Evolutionary conservation across 2,329 filamentous ascomycete genomes (phyloP).

Genomic region (Penicillium sp.): DNA sequence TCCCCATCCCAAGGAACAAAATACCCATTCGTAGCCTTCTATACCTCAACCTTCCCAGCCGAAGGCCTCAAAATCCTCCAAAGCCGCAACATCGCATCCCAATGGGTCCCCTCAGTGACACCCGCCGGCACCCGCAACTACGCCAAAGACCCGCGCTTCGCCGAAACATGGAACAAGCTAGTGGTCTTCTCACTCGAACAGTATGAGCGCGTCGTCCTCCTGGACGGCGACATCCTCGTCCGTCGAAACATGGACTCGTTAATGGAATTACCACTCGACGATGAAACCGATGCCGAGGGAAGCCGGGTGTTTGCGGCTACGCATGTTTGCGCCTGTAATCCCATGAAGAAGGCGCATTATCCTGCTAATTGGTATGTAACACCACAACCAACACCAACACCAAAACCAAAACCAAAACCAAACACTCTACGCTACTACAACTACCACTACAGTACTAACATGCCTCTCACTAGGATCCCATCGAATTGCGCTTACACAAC

Average conservation of each 20-base stretch:
- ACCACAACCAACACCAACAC: no score
- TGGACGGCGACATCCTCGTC: slow-evolving; percentile 81
- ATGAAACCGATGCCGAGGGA: slow-evolving; percentile 44
- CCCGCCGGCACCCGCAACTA: slow-evolving; percentile 65
- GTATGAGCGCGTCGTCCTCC: slow-evolving; percentile 72
- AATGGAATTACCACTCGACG: slow-evolving; percentile 66
- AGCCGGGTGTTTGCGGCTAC: slow-evolving; percentile 69
- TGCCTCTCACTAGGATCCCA: slow-evolving; percentile 15
- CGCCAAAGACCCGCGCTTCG: slow-evolving; percentile 73
- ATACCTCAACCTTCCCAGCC: slow-evolving; percentile 69
- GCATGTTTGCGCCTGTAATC: slow-evolving; percentile 84
- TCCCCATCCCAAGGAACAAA: slow-evolving; percentile 47
- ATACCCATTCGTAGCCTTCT: slow-evolving; percentile 76
- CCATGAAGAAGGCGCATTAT: slow-evolving; percentile 71
- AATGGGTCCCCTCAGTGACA: slow-evolving; percentile 69
- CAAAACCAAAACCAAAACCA: no score
- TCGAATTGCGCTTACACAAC: slow-evolving; percentile 12
- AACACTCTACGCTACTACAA: no score
- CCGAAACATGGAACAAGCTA: slow-evolving; percentile 83
- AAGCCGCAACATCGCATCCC: slow-evolving; percentile 64
- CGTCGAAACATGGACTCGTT: slow-evolving; percentile 80
- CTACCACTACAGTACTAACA: slow-evolving; percentile 29
- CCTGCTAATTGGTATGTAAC: slow-evolving; percentile 62
- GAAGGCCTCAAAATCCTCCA: slow-evolving; percentile 65
- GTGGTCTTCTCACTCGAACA: slow-evolving; percentile 69